Evolutionary conservation across 2,329 filamentous ascomycete genomes (phyloP).

Genomic region (Chalaropsis thielavioides): DNA sequence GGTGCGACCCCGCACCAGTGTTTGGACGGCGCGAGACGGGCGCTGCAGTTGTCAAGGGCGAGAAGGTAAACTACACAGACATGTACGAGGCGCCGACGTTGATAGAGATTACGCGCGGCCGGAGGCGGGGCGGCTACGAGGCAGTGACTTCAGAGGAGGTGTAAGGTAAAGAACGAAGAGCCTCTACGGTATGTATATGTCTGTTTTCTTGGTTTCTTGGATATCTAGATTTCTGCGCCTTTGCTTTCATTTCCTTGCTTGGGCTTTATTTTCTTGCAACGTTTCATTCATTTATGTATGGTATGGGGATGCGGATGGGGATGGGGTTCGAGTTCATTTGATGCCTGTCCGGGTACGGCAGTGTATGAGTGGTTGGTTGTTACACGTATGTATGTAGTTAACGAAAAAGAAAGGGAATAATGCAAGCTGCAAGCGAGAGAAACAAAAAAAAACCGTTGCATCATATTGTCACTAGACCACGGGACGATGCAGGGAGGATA

Average conservation of each 20-base stretch:
- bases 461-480: too few species aligned
- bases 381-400: too few species aligned
- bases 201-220: not conserved
- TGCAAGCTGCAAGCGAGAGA: too few species aligned
- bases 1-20: constrained; percentile 75
- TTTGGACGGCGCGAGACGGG: constrained; percentile 64
- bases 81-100: constrained; percentile 74
- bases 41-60: constrained; percentile 60
- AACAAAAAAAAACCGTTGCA: too few species aligned
- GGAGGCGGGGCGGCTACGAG: constrained; percentile 47
- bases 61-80: constrained; percentile 68
- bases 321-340: too few species aligned
- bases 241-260: not conserved
- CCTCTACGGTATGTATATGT: constrained; percentile 6
- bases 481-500: too few species aligned
- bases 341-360: too few species aligned
- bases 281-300: not conserved
- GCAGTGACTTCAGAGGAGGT: constrained; percentile 44
- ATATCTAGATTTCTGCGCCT: not conserved
- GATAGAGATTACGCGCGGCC: constrained; percentile 39
- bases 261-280: not conserved
- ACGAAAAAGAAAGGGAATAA: too few species aligned
- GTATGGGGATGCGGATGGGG: too few species aligned
- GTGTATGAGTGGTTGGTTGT: too few species aligned
- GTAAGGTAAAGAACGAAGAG: constrained; percentile 22